A percentile compares a stretch with the other conserved stretches of the same genome.
These are phyloP conservation scores for Ophiognomonia clavigignenti-juglandacearum DNA, from an alignment of 2,329 filamentous ascomycete species.

Conservation along the genomic window DNA sequence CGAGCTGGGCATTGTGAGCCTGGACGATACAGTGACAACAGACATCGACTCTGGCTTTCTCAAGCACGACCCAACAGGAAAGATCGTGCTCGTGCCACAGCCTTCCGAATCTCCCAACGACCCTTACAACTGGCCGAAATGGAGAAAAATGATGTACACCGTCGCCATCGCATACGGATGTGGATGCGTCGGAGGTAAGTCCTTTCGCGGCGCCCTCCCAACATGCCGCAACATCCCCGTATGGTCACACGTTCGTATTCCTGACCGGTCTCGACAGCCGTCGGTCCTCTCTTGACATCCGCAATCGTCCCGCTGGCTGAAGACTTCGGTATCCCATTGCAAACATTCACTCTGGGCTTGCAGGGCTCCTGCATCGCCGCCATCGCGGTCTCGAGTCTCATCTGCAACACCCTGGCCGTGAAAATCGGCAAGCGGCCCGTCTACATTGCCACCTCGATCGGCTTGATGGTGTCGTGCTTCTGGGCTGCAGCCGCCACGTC, in stretches of 20 bases:
- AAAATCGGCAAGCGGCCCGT: slow-evolving; percentile 33
- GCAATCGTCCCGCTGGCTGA: slow-evolving; percentile 30
- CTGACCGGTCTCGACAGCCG: slow-evolving; percentile 17
- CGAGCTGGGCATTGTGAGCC: slow-evolving; percentile 18
- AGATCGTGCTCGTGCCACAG: slow-evolving; percentile 44
- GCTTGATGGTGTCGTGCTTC: slow-evolving; percentile 29
- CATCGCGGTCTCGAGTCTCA: slow-evolving; percentile 29
- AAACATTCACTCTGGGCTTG: slow-evolving; percentile 28
- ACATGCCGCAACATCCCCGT: neutral
- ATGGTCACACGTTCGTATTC: neutral
- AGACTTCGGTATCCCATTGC: slow-evolving; percentile 26
- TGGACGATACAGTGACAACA: slow-evolving; percentile 15
- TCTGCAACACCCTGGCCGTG: slow-evolving; percentile 31
- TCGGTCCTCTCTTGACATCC: slow-evolving; percentile 32
- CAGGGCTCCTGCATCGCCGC: slow-evolving; percentile 30
- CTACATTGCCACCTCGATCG: slow-evolving; percentile 28
- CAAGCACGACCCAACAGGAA: slow-evolving; percentile 23
- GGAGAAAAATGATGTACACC: slow-evolving; percentile 29
- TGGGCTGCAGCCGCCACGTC: slow-evolving; percentile 28
- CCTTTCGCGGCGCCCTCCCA: neutral
- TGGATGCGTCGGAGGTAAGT: slow-evolving; percentile 29
- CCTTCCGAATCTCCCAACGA: slow-evolving; percentile 43
- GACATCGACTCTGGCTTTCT: slow-evolving; percentile 18
- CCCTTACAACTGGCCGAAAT: slow-evolving; percentile 40
- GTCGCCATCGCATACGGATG: slow-evolving; percentile 35